Evolutionary conservation across 1,139 yeast genomes (phyloP).

Genomic region (Hansenula sp.): DNA sequence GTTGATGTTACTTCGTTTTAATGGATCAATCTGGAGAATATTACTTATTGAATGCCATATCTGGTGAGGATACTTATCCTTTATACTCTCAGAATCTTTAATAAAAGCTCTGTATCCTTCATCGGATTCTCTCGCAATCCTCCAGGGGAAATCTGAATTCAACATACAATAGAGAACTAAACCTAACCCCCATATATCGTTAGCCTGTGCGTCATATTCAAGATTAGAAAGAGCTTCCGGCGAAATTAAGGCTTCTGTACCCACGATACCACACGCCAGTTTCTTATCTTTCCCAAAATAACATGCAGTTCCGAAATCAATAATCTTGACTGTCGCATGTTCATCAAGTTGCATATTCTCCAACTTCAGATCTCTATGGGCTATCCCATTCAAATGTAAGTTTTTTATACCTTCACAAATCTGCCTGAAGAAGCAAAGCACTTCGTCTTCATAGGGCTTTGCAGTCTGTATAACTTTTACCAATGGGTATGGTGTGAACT

Average conservation of each 20-base stretch:
- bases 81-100: not conserved
- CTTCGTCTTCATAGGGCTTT: constrained; percentile 18
- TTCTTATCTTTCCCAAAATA: constrained; percentile 38
- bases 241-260: constrained; percentile 64
- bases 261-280: constrained; percentile 48
- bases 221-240: constrained; percentile 56
- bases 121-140: constrained; percentile 71
- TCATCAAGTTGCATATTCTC: constrained; percentile 67
- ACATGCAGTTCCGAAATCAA: constrained; percentile 56
- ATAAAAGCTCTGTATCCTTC: constrained; percentile 53
- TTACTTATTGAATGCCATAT: constrained; percentile 1
- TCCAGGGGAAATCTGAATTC: constrained; percentile 71
- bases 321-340: constrained; percentile 65
- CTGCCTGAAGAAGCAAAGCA: constrained; percentile 45
- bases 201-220: constrained; percentile 60
- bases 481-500: constrained; percentile 17
- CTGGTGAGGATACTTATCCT: constrained; percentile 6
- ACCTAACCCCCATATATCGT: constrained; percentile 61
- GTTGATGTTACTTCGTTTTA: constrained; percentile 7
- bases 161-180: constrained; percentile 35
- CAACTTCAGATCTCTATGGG: constrained; percentile 72
- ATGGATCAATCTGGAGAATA: constrained; percentile 7
- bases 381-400: constrained; percentile 59
- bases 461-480: constrained; percentile 13
- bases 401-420: constrained; percentile 52